A percentile compares a stretch with the other conserved stretches of the same genome.
Conservation (phyloP, 1,139 yeast species). For the Debaryomyces udenii region DNA sequence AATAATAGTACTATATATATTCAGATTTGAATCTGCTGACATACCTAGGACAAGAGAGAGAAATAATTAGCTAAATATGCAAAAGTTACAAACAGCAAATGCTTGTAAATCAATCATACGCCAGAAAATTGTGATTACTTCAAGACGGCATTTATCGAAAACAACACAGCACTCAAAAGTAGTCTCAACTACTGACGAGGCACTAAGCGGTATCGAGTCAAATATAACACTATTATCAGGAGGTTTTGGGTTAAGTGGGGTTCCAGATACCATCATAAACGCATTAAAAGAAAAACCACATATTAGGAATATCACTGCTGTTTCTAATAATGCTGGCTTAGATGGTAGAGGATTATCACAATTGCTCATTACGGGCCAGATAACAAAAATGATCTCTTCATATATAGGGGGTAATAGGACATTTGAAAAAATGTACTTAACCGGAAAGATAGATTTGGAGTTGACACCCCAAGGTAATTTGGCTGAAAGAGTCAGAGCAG, state of each 20-base stretch:
- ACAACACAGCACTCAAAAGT: constrained; percentile 20
- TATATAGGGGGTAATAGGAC: constrained; percentile 51
- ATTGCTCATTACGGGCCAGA: constrained; percentile 45
- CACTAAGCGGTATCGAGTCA: constrained; percentile 32
- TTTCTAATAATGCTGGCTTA: constrained; percentile 54
- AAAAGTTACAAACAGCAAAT: too few species aligned
- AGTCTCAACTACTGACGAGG: constrained; percentile 29
- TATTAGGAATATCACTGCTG: constrained; percentile 44
- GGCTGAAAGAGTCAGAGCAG: constrained; percentile 55
- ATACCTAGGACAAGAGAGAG: too few species aligned
- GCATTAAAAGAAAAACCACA: constrained; percentile 36
- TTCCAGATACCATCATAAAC: constrained; percentile 48
- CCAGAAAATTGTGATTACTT: too few species aligned
- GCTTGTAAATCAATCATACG: background rate
- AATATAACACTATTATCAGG: constrained; percentile 44
- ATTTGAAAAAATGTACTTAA: constrained; percentile 43
- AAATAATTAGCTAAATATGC: too few species aligned
- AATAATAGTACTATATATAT: background rate
- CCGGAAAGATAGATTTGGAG: constrained; percentile 49
- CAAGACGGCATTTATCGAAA: constrained; percentile 1
- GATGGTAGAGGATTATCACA: constrained; percentile 48
- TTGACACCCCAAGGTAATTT: constrained; percentile 54
- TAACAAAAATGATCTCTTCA: constrained; percentile 49
- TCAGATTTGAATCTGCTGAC: too few species aligned
- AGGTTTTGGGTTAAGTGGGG: constrained; percentile 53